These are phyloP conservation scores for Chalaropsis thielavioides DNA, from an alignment of 2,329 filamentous ascomycete species.

Conservation along the genomic window DNA sequence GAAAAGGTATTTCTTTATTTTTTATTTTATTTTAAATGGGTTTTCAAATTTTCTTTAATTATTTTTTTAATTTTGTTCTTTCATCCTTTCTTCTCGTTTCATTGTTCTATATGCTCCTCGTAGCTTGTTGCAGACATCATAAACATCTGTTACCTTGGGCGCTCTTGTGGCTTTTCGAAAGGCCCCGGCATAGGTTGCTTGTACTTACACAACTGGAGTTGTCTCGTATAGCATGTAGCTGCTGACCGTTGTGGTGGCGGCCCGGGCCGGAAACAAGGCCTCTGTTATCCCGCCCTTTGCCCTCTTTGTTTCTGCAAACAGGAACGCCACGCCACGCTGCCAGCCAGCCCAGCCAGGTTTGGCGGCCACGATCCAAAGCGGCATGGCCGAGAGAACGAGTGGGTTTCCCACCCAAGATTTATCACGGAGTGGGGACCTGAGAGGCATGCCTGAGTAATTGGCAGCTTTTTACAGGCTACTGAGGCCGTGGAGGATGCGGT, in stretches of 20 bases:
- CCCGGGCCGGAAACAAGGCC: neutral
- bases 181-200: too few species aligned
- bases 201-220: too few species aligned
- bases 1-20: too few species aligned
- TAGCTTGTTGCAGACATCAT: too few species aligned
- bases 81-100: too few species aligned
- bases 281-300: neutral
- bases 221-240: too few species aligned
- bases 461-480: neutral
- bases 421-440: conserved; percentile 22
- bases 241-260: neutral
- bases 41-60: too few species aligned
- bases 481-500: conserved; percentile 19
- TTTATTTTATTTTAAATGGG: too few species aligned
- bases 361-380: neutral
- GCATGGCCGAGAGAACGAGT: neutral
- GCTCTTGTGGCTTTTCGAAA: too few species aligned
- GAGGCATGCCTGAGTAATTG: neutral
- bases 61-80: too few species aligned
- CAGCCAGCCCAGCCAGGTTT: neutral
- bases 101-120: too few species aligned
- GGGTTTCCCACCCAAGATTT: neutral
- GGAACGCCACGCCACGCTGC: neutral
- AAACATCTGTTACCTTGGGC: too few species aligned
- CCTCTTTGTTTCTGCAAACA: neutral